These are phyloP conservation scores for Poronia punctata DNA, from an alignment of 495 filamentous ascomycete genomes.

Conservation along the genomic window DNA sequence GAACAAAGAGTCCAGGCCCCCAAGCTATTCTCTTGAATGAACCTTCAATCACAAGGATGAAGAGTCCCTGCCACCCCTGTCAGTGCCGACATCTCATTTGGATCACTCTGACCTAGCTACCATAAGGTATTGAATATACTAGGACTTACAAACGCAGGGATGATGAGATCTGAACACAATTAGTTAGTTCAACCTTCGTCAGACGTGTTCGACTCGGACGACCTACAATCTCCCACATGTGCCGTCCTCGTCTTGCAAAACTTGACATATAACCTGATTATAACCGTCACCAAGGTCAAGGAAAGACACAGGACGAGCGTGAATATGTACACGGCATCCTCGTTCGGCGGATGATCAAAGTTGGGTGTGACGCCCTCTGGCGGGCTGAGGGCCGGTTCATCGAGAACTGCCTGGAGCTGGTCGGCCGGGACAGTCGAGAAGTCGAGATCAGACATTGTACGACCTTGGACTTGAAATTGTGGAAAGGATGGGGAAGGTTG, in stretches of 20 bases:
- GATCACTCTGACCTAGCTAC: too few relatives aligned
- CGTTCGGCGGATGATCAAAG: constrained; percentile 15
- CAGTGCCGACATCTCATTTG: too few relatives aligned
- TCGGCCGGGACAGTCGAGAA: background rate
- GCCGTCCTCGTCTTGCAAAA: background rate
- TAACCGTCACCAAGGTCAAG: background rate
- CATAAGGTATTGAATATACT: too few relatives aligned
- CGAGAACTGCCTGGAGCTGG: background rate
- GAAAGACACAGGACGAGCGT: constrained; percentile 2
- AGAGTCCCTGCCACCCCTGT: too few relatives aligned
- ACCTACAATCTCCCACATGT: background rate
- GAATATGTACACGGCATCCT: constrained; percentile 3
- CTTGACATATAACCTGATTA: constrained; percentile 4
- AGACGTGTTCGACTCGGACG: too few relatives aligned
- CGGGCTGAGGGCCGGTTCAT: constrained; percentile 10
- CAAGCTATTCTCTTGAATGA: background rate
- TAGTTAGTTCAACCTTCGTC: too few relatives aligned
- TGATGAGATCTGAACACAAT: background rate
- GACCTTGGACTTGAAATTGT: too few relatives aligned
- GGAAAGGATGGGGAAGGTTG: too few relatives aligned
- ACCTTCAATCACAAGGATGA: too few relatives aligned
- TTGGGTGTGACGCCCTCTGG: constrained; percentile 10
- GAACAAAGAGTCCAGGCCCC: constrained; percentile 12
- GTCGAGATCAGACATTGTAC: background rate
- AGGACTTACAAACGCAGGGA: background rate